These are phyloP conservation scores for Epichloe amarillans DNA, from an alignment of 2,329 filamentous ascomycete species.

Conservation along the genomic window DNA sequence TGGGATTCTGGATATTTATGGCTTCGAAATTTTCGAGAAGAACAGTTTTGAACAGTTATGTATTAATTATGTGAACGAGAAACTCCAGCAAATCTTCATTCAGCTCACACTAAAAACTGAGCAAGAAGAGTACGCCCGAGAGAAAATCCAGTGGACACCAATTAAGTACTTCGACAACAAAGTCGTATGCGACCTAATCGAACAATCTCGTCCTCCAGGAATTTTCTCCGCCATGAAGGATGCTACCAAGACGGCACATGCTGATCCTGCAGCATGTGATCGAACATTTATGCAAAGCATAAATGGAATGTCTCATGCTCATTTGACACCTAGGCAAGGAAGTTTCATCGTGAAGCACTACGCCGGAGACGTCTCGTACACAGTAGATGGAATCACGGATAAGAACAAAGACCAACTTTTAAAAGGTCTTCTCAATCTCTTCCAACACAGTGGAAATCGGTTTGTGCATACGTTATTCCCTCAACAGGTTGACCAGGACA, in stretches of 20 bases:
- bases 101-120: constrained; percentile 93
- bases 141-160: constrained; percentile 96
- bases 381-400: constrained; percentile 92
- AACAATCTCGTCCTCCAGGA: constrained; percentile 78
- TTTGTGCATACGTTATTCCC: constrained; percentile 83
- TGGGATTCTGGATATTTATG: constrained; percentile 96
- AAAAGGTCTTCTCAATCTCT: constrained; percentile 82
- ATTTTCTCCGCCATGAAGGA: constrained; percentile 95
- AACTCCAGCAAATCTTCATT: constrained; percentile 97
- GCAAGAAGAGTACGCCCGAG: constrained; percentile 90
- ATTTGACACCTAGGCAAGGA: constrained; percentile 83
- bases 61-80: constrained; percentile 99
- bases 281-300: constrained; percentile 90
- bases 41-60: constrained; percentile 98
- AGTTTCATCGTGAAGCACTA: constrained; percentile 99
- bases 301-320: constrained; percentile 80
- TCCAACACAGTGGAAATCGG: constrained; percentile 67
- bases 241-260: constrained; percentile 95
- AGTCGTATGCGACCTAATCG: constrained; percentile 93
- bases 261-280: constrained; percentile 86
- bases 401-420: constrained; percentile 98
- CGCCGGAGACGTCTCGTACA: constrained; percentile 90
- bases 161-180: constrained; percentile 99
- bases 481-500: constrained; percentile 86
- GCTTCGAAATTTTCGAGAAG: constrained; percentile 98